Conservation (phyloP, 371 early-diverging fungal genomes). For the Nematocida major region DNA sequence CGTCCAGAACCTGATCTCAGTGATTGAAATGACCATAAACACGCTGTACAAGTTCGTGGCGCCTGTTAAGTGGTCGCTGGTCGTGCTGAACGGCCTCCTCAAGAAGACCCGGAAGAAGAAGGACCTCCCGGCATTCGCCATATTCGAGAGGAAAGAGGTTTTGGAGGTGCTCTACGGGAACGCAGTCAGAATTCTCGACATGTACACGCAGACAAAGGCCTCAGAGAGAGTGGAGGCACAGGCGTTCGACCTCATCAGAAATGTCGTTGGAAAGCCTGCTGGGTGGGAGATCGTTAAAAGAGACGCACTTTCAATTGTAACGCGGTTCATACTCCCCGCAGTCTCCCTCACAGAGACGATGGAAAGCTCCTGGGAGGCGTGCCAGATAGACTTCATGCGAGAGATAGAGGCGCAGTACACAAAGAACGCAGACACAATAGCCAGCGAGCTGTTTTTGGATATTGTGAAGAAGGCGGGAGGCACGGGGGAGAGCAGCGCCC, state of each 20-base stretch:
- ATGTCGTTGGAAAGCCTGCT: slow-evolving; percentile 29
- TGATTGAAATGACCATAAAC: slow-evolving; percentile 24
- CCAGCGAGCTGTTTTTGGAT: slow-evolving; percentile 52
- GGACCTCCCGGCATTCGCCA: slow-evolving; percentile 28
- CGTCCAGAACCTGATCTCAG: slow-evolving; percentile 46
- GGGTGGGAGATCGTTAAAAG: slow-evolving; percentile 40
- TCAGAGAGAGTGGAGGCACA: slow-evolving; percentile 25
- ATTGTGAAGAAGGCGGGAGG: slow-evolving; percentile 51
- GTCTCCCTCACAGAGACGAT: slow-evolving; percentile 50
- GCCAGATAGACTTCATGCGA: slow-evolving; percentile 59
- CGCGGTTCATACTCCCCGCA: slow-evolving; percentile 53
- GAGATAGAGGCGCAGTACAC: slow-evolving; percentile 56
- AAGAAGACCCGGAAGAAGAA: slow-evolving; percentile 63
- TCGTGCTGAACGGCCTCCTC: slow-evolving; percentile 55
- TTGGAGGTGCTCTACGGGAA: slow-evolving; percentile 32
- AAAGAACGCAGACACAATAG: slow-evolving; percentile 23
- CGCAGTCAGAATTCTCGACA: neutral
- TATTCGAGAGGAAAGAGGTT: slow-evolving; percentile 5
- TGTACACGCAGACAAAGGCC: neutral
- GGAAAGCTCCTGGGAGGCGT: slow-evolving; percentile 56
- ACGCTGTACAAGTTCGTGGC: slow-evolving; percentile 29
- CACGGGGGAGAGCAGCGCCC: slow-evolving; percentile 16
- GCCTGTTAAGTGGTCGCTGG: slow-evolving; percentile 57
- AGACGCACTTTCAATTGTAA: slow-evolving; percentile 41
- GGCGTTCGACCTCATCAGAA: slow-evolving; percentile 48